Conservation (phyloP, 208 protist genomes). For the Angomonas ambiguus region DNA sequence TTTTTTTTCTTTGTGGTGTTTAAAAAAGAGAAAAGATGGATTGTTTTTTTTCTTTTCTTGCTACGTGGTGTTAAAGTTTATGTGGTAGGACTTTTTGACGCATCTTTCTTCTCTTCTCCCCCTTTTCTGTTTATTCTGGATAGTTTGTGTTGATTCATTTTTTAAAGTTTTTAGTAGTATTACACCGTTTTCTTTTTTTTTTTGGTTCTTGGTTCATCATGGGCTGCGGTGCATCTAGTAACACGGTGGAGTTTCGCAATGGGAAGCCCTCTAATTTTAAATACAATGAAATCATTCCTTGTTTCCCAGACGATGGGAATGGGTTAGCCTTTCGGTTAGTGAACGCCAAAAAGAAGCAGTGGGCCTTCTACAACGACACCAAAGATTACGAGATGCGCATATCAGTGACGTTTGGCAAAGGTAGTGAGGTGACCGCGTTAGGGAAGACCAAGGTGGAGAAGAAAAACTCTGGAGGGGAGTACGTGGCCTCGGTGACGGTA, state of each 20-base stretch:
- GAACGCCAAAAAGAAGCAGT: conserved; percentile 20
- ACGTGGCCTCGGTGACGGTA: conserved; percentile 56
- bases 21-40: too few species aligned
- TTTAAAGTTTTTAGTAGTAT: background rate
- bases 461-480: background rate
- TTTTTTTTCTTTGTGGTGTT: conserved; percentile 4
- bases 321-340: conserved; percentile 46
- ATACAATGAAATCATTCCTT: conserved; percentile 28
- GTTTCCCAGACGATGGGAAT: conserved; percentile 30
- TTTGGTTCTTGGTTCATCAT: background rate
- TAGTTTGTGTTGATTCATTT: conserved; percentile 6
- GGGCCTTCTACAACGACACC: conserved; percentile 63
- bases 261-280: conserved; percentile 16
- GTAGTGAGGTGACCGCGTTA: conserved; percentile 11
- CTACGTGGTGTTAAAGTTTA: too few species aligned
- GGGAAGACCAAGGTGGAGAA: conserved; percentile 14
- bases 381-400: conserved; percentile 25
- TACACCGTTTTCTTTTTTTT: background rate
- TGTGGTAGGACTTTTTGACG: too few species aligned
- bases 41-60: conserved; percentile 9
- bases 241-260: conserved; percentile 9
- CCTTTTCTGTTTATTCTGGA: too few species aligned
- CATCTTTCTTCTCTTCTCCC: too few species aligned
- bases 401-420: conserved; percentile 18
- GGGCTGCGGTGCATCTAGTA: background rate